Conservation (phyloP, 345 rosid genomes). For the Lumnitzera racemosa region DNA sequence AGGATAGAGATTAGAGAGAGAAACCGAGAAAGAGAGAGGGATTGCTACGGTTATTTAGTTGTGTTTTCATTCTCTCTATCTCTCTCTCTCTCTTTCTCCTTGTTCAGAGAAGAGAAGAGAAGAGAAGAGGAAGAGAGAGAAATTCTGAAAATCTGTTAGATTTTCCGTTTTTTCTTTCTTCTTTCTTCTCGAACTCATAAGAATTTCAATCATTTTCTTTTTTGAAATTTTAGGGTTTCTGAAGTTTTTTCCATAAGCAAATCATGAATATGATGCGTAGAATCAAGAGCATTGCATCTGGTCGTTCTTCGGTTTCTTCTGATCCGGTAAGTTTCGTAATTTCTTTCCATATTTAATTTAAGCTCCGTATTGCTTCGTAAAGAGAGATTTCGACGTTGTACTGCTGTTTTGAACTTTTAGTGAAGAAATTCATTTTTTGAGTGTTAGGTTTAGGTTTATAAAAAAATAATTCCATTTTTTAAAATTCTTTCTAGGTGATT, state of each 20-base stretch:
- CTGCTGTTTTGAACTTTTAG: too few species aligned
- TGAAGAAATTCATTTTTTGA: too few species aligned
- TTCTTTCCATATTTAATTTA: background rate
- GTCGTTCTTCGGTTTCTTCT: constrained; percentile 73
- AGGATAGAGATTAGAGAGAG: too few species aligned
- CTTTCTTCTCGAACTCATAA: background rate
- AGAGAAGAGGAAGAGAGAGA: constrained; percentile 32
- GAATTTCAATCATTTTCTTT: background rate
- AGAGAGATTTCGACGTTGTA: background rate
- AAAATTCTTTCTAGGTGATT: too few species aligned
- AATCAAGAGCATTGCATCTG: constrained; percentile 94
- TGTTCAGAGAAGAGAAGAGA: constrained; percentile 2
- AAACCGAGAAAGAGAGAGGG: background rate
- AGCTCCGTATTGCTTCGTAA: background rate
- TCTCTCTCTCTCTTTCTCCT: too few species aligned
- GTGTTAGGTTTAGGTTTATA: too few species aligned
- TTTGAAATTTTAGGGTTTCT: too few species aligned
- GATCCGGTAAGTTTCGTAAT: constrained; percentile 54
- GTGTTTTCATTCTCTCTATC: too few species aligned
- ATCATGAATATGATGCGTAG: constrained; percentile 92
- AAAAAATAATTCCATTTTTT: too few species aligned
- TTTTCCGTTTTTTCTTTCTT: background rate
- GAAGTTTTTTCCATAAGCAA: too few species aligned
- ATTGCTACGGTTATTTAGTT: too few species aligned
- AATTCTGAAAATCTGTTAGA: background rate